Conservation (phyloP, 2,329 filamentous ascomycete genomes). For the Ophiostoma tasmaniense region DNA sequence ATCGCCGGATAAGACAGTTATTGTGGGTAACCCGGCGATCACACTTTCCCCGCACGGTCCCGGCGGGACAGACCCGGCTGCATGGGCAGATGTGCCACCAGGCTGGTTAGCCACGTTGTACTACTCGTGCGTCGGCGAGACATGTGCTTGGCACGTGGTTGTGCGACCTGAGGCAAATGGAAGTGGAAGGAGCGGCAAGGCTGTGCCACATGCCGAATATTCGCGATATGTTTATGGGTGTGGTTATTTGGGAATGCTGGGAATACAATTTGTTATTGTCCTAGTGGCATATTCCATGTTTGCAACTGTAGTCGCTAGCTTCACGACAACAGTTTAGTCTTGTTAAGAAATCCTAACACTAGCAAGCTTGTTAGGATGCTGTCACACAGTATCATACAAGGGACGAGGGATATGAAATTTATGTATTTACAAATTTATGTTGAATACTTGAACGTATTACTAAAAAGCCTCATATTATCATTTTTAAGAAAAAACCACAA, state of each 20-base stretch:
- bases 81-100: background rate
- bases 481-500: conserved; percentile 5
- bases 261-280: background rate
- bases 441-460: background rate
- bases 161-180: background rate
- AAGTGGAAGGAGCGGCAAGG: background rate
- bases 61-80: too few relatives aligned
- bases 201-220: background rate
- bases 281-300: background rate
- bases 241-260: too few relatives aligned
- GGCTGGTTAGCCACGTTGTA: background rate
- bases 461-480: background rate
- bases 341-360: background rate
- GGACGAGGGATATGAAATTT: background rate
- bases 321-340: background rate
- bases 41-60: background rate
- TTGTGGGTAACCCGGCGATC: background rate
- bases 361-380: background rate
- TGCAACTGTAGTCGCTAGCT: background rate
- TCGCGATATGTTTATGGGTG: too few relatives aligned
- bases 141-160: background rate
- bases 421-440: background rate
- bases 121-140: background rate
- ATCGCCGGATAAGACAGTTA: background rate
- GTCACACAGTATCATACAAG: background rate